Conservation (phyloP, 371 early-diverging fungal genomes). For the Aphelidium insulamus region DNA sequence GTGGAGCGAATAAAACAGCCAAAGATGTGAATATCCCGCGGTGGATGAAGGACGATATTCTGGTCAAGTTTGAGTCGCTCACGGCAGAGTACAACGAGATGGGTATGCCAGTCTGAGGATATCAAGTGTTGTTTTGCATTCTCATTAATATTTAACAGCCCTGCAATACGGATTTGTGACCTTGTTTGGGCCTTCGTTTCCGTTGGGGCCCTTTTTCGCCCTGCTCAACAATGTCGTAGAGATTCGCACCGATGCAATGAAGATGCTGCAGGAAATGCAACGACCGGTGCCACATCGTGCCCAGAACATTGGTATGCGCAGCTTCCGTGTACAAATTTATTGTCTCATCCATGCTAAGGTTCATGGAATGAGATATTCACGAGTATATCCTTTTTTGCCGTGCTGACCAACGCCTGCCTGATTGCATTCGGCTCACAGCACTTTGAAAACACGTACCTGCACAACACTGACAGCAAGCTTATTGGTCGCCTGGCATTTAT, state of each 20-base stretch:
- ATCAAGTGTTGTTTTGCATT: background rate
- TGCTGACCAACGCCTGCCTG: slow-evolving; percentile 23
- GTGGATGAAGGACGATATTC: slow-evolving; percentile 16
- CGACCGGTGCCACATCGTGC: slow-evolving; percentile 17
- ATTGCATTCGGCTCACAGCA: slow-evolving; percentile 22
- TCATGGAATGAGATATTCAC: slow-evolving; percentile 21
- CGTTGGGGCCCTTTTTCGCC: slow-evolving; percentile 34
- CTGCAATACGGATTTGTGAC: slow-evolving; percentile 36
- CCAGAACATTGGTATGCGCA: slow-evolving; percentile 13
- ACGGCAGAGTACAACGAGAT: slow-evolving; percentile 15
- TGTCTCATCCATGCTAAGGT: slow-evolving; percentile 4
- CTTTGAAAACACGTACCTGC: slow-evolving; percentile 5
- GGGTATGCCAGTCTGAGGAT: slow-evolving; percentile 5
- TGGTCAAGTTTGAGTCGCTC: slow-evolving; percentile 10
- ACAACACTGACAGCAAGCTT: slow-evolving; percentile 3
- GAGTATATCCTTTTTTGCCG: slow-evolving; percentile 14
- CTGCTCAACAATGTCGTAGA: slow-evolving; percentile 25
- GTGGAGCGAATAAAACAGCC: background rate
- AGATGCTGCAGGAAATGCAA: slow-evolving; percentile 10
- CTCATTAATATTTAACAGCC: slow-evolving; percentile 6
- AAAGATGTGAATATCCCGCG: slow-evolving; percentile 10
- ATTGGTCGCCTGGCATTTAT: slow-evolving; percentile 16
- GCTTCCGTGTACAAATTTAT: no score
- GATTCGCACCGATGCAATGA: slow-evolving; percentile 22
- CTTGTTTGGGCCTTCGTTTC: slow-evolving; percentile 32